Base-by-base conservation (phyloP, 1,139 yeast genomes). In the Sugiyamaella xylanicola region DNA sequence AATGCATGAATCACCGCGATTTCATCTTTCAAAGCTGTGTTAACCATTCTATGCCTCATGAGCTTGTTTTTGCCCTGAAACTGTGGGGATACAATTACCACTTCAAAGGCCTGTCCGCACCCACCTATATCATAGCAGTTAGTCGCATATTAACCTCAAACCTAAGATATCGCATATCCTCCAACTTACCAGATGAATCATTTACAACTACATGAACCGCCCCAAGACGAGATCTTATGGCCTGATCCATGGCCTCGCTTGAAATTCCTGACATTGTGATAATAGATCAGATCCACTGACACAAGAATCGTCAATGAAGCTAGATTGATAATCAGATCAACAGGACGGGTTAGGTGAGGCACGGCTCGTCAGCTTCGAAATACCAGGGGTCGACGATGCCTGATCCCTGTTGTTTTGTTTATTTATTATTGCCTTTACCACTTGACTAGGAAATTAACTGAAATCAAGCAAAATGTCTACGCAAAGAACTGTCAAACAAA, bases 1-100 rank as follows among this genome's bases (percentile, higher is more conserved):
- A 93, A 95, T 0, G 99, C 99, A 73, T 93, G 99, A 45, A 93
- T 91, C 4, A 79, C 74, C 0, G 89, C 86, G 45, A 93, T 89
- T 68, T 92, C 97, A 16, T 86, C 90, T 66, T 85, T 85, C 59
- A 93, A 77, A 0, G 89, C 84, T 41, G 72, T 77, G 71, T 95
- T 93, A 49, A 95, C 97, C 64, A 91, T 68, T 60, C 98, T 78
- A 65, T 91, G 96, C 68, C 99, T 82, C 77, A 85, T 82, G 56
- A 93, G 77, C 70, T 88, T 88, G 73, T 90, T 90, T 74, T 91
- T 89, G 27, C 95, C 95, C 59, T 77, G 73, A 71, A 93, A 93
- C 40, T 78, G 65, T 41, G 79, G 78, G n/a, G 93, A 85, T 17
- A 93, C 97, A 22, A 95, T 92, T 2, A 88, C 81, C 40, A 91